A percentile compares a stretch with the other conserved stretches of the same genome.
Conservation (phyloP, 2,329 filamentous ascomycete genomes). For the Diaporthe velutina region DNA sequence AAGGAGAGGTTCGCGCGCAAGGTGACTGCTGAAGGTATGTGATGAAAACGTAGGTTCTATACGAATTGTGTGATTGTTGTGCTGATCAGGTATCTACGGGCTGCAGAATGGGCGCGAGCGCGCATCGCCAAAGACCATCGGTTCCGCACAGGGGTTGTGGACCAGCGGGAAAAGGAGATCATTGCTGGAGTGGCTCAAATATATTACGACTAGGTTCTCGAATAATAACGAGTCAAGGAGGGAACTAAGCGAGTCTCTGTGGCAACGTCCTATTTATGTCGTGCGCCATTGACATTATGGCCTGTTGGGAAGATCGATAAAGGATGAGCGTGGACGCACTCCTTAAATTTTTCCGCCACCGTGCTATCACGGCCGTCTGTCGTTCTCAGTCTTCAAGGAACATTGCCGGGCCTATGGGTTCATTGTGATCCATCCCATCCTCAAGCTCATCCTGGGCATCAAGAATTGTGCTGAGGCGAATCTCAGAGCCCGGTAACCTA, state of each 20-base stretch:
- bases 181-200: conserved; percentile 44
- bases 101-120: conserved; percentile 44
- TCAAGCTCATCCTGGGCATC: background rate
- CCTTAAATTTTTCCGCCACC: background rate
- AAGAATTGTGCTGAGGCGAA: background rate
- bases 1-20: conserved; percentile 42
- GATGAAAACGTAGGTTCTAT: too few species aligned
- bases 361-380: background rate
- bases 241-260: background rate
- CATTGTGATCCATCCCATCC: background rate
- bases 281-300: too few species aligned
- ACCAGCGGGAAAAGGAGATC: conserved; percentile 44
- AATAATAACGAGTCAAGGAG: background rate
- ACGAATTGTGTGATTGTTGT: too few species aligned
- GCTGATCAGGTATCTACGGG: conserved; percentile 3
- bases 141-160: conserved; percentile 43
- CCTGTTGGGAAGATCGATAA: background rate
- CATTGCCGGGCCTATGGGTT: background rate
- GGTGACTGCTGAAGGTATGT: conserved; percentile 45
- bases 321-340: background rate
- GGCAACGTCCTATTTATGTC: background rate
- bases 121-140: conserved; percentile 45
- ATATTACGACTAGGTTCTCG: conserved; percentile 40
- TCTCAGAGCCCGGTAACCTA: background rate
- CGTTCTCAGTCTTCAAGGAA: too few species aligned